Evolutionary conservation across 352 stramenopile genomes (phyloP), one percentile per base, ranked within the genome.

Genomic region (Globisporangium emineosum): DNA sequence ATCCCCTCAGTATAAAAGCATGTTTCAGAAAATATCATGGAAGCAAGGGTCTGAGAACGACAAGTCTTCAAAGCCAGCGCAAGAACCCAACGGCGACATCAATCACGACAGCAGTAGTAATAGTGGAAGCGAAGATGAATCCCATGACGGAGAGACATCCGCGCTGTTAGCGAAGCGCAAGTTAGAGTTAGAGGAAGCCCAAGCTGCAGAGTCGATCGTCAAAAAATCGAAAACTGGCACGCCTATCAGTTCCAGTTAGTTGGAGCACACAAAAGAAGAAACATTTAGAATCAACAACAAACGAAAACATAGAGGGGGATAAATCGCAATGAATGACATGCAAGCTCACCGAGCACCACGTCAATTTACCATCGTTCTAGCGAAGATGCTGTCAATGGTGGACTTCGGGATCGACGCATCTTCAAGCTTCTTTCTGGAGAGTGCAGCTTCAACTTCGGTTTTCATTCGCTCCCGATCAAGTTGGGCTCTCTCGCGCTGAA

Each of bases 1-100:
- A 49, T 91, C 79, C 19, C 82, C 82, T 4, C 77, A 89, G 47
- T 79, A 83, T 53, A 93, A 93, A 69, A 86, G 71, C 63, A 85
- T 93, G 70, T 90, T 93, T 61, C 73, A 90, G 71, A 86, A 87
- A 53, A 90, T 90, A 54, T 86, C 83, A 25, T 90, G 81, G 82
- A 88, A 88, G 43, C 69, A 76, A 8, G 50, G 53, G 40, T 54
- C 57, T 19, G 59, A 37, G 25, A 63, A 54, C 32, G 66, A 72
- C 52, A 61, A 58, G 43, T 68, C 71, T 15, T 37, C 64, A 23
- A 69, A 67, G 30, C 62, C n/a, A 55, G 62, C 37, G 56, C 70
- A 69, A 45, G 57, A 57, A 45, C 21, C 37, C 15, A 66, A 54
- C 42, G 42, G 37, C 5, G 29, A 61, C 57, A 21, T 13, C 29